Percentiles rank a stretch among this genome's conserved stretches.
phyloP scores from a whole-genome alignment of 345 rosid species.

The Aquilaria sinensis region DNA sequence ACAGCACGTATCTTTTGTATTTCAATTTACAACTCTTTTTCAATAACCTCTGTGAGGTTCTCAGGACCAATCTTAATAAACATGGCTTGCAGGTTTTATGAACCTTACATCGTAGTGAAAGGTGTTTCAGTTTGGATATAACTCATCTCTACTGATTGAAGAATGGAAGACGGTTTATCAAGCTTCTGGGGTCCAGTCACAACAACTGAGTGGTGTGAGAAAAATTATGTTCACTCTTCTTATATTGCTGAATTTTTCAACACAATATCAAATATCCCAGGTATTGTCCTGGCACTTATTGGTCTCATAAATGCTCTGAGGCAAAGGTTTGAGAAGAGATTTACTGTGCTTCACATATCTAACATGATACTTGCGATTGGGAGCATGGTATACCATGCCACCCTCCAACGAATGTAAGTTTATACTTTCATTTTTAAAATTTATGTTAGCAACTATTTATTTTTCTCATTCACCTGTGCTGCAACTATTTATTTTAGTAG shows the following conservation, averaged over 20 bases:
- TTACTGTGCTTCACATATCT: slow-evolving; percentile 76
- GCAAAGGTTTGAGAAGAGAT: slow-evolving; percentile 92
- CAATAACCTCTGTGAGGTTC: too few species aligned
- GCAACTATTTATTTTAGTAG: too few species aligned
- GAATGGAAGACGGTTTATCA: slow-evolving; percentile 72
- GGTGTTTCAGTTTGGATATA: slow-evolving; percentile 9
- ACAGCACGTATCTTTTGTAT: too few species aligned
- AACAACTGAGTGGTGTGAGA: slow-evolving; percentile 84
- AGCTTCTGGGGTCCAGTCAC: slow-evolving; percentile 98
- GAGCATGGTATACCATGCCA: slow-evolving; percentile 86
- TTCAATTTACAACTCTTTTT: too few species aligned
- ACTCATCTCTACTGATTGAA: slow-evolving; percentile 11
- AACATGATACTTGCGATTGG: slow-evolving; percentile 88
- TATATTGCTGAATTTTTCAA: slow-evolving; percentile 90
- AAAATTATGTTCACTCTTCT: slow-evolving; percentile 60
- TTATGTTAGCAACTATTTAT: too few species aligned
- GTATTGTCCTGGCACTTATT: slow-evolving; percentile 64
- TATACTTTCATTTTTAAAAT: too few species aligned
- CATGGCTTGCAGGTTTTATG: slow-evolving; percentile 21
- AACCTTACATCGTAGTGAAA: slow-evolving; percentile 12
- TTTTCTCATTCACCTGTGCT: neutral
- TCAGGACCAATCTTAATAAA: neutral
- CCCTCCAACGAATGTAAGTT: slow-evolving; percentile 73
- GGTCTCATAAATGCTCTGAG: slow-evolving; percentile 81
- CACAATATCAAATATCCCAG: slow-evolving; percentile 69